Evolutionary conservation across 2,329 filamentous ascomycete genomes (phyloP), one percentile per base, ranked within the genome.

Genomic region (Curvularia hawaiiensis): DNA sequence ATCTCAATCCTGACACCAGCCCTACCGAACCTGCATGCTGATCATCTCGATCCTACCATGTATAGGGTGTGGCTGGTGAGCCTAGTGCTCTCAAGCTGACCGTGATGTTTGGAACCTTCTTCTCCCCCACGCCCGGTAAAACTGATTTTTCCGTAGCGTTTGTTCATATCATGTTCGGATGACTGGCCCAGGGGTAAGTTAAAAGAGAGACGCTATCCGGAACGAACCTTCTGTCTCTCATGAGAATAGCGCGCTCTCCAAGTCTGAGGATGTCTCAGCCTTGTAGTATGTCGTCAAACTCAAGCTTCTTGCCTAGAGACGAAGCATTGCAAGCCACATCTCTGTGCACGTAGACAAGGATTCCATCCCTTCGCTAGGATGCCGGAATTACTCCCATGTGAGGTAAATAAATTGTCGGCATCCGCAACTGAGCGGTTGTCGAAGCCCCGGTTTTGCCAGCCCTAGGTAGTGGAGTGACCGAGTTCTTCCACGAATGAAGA

Each of bases 401-500:
- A 53, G 53, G 46, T 50, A 50, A 58, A 61, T 56, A 58, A 52
- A 38, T n/a, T 56, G 47, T 55, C 57, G 44, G 52, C 33, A 48
- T 52, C 49, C 54, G 40, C 39, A 35, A 10, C 18, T 56, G 46
- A 49, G 49, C 54, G 52, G 60, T 45, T 47, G 41, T 38, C 18
- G 30, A 43, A 56, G 28, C 41, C 56, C 58, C 54, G 51, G 50
- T 55, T 50, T 57, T 45, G 47, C 39, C 56, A 65, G 58, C 56
- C 52, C 49, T 58, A 61, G 51, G 46, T 50, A 57, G 59, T 58
- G 59, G 61, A 59, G 54, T 55, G 24, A 24, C 24, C 16, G 16
- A 22, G 46, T 58, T 66, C 52, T 59, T 63, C 63, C 62, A 65
- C 62, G 58, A 61, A 62, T 68, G 45, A 58, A 31, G 40, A 55